These are phyloP conservation scores for Filosporella fistucella DNA, from an alignment of 495 filamentous ascomycete species.

Conservation along the genomic window DNA sequence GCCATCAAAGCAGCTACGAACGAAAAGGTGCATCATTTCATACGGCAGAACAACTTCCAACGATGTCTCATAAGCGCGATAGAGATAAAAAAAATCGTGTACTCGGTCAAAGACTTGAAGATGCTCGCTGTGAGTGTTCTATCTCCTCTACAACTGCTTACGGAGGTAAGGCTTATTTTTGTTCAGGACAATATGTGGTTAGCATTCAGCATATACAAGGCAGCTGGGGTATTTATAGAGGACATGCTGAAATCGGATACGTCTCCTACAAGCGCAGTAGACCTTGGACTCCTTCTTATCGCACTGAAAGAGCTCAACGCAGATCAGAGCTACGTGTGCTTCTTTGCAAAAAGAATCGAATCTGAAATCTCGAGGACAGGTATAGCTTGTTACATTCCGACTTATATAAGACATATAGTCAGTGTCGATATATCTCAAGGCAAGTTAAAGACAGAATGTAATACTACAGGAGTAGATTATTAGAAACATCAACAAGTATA, in stretches of 20 bases:
- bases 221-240: constrained; percentile 88
- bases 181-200: constrained; percentile 86
- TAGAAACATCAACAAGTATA: too few relatives aligned
- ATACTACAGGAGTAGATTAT: too few relatives aligned
- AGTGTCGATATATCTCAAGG: not conserved
- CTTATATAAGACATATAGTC: not conserved
- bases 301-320: not conserved
- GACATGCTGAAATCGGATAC: constrained; percentile 64
- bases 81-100: constrained; percentile 53
- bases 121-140: not conserved
- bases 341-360: not conserved
- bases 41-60: constrained; percentile 79
- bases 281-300: constrained; percentile 4
- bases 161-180: not conserved
- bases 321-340: not conserved
- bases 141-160: too few relatives aligned
- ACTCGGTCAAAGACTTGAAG: not conserved
- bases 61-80: constrained; percentile 87
- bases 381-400: not conserved
- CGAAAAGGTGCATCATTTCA: constrained; percentile 65
- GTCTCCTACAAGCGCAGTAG: constrained; percentile 1
- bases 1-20: constrained; percentile 93
- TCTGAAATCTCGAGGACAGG: not conserved
- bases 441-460: too few relatives aligned
- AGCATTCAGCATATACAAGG: constrained; percentile 88